These are phyloP conservation scores for Cercospora sesami DNA, from an alignment of 2,329 filamentous ascomycete genomes.

Conservation along the genomic window DNA sequence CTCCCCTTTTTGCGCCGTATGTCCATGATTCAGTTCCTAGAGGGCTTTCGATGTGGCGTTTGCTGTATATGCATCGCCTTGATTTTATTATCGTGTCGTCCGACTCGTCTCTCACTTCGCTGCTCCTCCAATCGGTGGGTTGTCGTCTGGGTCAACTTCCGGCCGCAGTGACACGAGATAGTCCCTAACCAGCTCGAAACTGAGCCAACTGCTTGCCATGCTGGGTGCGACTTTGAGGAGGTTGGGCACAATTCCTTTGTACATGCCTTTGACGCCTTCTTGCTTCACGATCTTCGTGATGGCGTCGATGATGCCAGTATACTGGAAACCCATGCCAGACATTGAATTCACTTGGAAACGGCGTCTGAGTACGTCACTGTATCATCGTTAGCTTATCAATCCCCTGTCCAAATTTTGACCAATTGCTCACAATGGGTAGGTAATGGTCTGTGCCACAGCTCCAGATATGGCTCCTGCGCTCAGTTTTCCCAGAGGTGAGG, in stretches of 20 bases:
- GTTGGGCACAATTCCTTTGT: constrained; percentile 95
- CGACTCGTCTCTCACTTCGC: constrained; percentile 9
- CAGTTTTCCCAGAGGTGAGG: constrained; percentile 75
- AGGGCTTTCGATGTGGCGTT: background rate
- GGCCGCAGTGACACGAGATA: constrained; percentile 60
- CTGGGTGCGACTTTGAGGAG: constrained; percentile 95
- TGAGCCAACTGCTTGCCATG: constrained; percentile 98
- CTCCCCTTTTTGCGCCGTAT: constrained; percentile 1
- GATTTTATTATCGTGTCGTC: background rate
- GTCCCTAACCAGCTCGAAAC: constrained; percentile 91
- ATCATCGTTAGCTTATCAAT: background rate
- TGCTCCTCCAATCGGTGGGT: constrained; percentile 18
- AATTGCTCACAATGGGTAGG: constrained; percentile 84
- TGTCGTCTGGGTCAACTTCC: constrained; percentile 19
- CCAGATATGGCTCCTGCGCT: constrained; percentile 91
- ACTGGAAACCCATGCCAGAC: constrained; percentile 96
- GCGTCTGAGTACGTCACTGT: constrained; percentile 82
- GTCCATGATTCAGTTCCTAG: background rate
- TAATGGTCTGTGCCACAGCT: constrained; percentile 93
- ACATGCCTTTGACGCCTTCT: constrained; percentile 81
- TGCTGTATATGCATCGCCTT: background rate
- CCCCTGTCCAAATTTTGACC: background rate
- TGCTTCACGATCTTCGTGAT: constrained; percentile 76
- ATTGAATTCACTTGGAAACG: constrained; percentile 99
- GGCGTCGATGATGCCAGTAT: constrained; percentile 83